Evolutionary conservation across 352 stramenopile species (phyloP), one percentile per base, ranked within the genome.

Genomic region (Phytopythium ostracodes): DNA sequence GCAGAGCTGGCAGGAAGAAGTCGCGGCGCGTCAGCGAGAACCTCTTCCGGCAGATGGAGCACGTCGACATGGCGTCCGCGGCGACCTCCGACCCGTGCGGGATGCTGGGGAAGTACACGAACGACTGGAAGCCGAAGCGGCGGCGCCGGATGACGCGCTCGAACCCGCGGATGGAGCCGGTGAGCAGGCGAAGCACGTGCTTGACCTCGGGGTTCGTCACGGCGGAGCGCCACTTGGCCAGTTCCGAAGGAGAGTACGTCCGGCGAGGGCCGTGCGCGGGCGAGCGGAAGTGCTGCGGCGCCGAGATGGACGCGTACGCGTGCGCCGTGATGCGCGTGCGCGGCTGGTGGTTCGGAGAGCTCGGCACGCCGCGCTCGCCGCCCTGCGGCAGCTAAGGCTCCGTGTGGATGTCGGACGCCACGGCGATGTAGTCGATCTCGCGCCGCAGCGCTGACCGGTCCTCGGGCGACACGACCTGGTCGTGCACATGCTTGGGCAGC

Each of bases 61-160:
- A 86, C 36, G 44, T 63, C 22, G 44, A 55, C 15, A 71, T 54
- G 52, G 62, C 60, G 40, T 66, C 55, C 1, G 43, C 47, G 22
- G 4, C 7, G 29, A 55, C 55, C 15, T 65, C 33, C 0, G 60
- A n/a, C 1, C 53, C 70, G 22, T 71, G 70, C 33, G 52, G 52
- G 11, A 35, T 24, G 52, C 52, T 60, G 10, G 54, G 54, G 40
- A 83, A 71, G 43, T 73, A 77, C 18, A 87, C 72, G 55, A 89
- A 85, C 46, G 69, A 77, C 66, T 92, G 82, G 59, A 92, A 74
- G 2, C 82, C 82, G 35, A 89, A 75, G 31, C 82, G 80, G 27
- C 82, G 77, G 0, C 82, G 82, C 0, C 80, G 78, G 59, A 89
- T 89, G 44, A 92, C 77, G 22, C 75, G 74, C 63, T 92, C 82